Conservation (phyloP, 2,329 filamentous ascomycete genomes). For the Chaetomium sp. region DNA sequence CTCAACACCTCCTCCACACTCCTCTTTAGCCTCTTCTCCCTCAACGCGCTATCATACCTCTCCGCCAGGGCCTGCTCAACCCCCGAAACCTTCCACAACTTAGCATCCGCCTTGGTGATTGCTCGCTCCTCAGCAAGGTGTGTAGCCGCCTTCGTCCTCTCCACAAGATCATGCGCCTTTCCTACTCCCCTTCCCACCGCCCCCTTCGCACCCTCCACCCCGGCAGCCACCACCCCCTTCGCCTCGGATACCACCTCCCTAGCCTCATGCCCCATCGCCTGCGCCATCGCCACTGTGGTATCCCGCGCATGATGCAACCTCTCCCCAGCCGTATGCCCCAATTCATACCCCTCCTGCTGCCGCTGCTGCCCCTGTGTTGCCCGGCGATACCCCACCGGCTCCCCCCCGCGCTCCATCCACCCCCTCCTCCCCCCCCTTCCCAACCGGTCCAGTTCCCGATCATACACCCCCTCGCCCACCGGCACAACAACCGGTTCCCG, state of each 20-base stretch:
- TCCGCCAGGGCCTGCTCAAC: conserved; percentile 46
- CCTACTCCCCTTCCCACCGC: conserved; percentile 37
- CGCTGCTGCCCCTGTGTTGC: not conserved
- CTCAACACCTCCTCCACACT: conserved; percentile 47
- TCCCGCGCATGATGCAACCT: conserved; percentile 18
- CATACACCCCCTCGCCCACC: not conserved
- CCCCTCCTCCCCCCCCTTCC: conserved; percentile 20
- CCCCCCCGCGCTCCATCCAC: conserved; percentile 8
- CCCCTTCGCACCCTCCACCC: conserved; percentile 33
- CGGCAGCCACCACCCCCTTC: conserved; percentile 27
- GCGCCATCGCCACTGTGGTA: conserved; percentile 22
- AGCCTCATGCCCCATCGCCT: conserved; percentile 22
- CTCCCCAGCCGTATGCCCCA: conserved; percentile 10
- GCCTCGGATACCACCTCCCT: conserved; percentile 32
- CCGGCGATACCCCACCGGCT: not conserved
- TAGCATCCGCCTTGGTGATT: conserved; percentile 22
- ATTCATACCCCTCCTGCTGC: conserved; percentile 19
- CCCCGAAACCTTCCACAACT: conserved; percentile 28
- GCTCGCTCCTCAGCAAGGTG: conserved; percentile 33
- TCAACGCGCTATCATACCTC: conserved; percentile 39
- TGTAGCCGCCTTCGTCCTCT: conserved; percentile 33
- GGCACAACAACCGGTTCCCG: conserved; percentile 24
- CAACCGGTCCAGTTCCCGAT: not conserved
- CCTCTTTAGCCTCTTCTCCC: conserved; percentile 36
- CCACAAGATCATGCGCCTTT: conserved; percentile 36